These are phyloP conservation scores for Xeromyces bisporus DNA, from an alignment of 495 filamentous ascomycete species.

Conservation along the genomic window DNA sequence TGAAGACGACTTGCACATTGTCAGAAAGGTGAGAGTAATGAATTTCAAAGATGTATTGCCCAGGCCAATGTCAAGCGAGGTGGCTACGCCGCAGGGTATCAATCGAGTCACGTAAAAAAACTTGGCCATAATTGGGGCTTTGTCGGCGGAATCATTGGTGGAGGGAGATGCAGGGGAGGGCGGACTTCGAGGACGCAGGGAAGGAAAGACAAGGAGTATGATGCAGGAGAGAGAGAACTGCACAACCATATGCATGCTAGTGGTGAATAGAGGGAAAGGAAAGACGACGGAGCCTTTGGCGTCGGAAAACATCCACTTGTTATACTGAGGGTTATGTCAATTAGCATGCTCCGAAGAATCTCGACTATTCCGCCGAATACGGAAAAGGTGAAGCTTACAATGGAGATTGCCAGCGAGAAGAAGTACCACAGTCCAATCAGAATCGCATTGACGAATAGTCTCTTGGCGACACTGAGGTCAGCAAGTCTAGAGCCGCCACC, in stretches of 20 bases:
- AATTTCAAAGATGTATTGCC: slow-evolving; percentile 93
- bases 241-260: slow-evolving; percentile 87
- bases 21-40: slow-evolving; percentile 93
- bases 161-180: slow-evolving; percentile 28
- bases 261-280: slow-evolving; percentile 89
- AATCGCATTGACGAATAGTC: slow-evolving; percentile 48
- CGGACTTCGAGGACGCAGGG: slow-evolving; percentile 51
- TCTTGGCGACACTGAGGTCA: slow-evolving; percentile 55
- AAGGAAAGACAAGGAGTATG: slow-evolving; percentile 70
- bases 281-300: slow-evolving; percentile 52
- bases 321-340: slow-evolving; percentile 45
- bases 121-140: slow-evolving; percentile 63
- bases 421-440: slow-evolving; percentile 86
- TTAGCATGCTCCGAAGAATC: not conserved
- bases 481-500: slow-evolving; percentile 16
- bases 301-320: slow-evolving; percentile 97
- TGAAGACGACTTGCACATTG: slow-evolving; percentile 98
- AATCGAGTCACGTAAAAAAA: slow-evolving; percentile 86
- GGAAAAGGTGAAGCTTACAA: slow-evolving; percentile 43
- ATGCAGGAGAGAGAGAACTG: slow-evolving; percentile 73
- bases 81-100: slow-evolving; percentile 82
- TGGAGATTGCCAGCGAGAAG: slow-evolving; percentile 86
- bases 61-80: slow-evolving; percentile 88
- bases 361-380: too few relatives aligned
- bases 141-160: slow-evolving; percentile 31